A percentile compares a stretch with the other conserved stretches of the same genome.
Evolutionary conservation across 2,329 filamentous ascomycete genomes (phyloP).

Genomic region (Neofusicoccum kwambonambiense): DNA sequence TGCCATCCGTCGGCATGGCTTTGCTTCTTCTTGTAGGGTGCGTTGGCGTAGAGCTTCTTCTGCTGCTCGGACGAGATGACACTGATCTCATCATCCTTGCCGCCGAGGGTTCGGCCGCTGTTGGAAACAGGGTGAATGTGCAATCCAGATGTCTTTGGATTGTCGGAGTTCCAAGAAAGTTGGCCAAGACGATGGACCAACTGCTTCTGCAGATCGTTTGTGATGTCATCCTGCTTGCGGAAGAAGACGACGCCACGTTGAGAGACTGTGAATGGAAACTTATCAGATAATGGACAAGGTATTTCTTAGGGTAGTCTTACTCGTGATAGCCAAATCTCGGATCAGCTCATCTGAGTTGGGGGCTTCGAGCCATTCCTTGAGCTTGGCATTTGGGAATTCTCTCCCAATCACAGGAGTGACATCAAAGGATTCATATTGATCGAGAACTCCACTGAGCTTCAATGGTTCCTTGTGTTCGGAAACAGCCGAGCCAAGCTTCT

Average conservation of each 20-base stretch:
- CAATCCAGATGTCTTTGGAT: slow-evolving; percentile 54
- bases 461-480: slow-evolving; percentile 37
- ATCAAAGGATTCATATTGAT: slow-evolving; percentile 57
- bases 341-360: slow-evolving; percentile 63
- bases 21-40: slow-evolving; percentile 49
- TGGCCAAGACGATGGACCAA: slow-evolving; percentile 56
- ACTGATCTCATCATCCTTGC: slow-evolving; percentile 39
- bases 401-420: slow-evolving; percentile 62
- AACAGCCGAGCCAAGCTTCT: neutral
- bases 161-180: slow-evolving; percentile 47
- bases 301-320: slow-evolving; percentile 23
- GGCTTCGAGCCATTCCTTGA: slow-evolving; percentile 63
- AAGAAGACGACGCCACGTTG: slow-evolving; percentile 56
- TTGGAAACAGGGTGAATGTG: slow-evolving; percentile 60
- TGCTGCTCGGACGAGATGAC: slow-evolving; percentile 49
- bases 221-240: slow-evolving; percentile 50
- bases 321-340: slow-evolving; percentile 57
- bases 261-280: slow-evolving; percentile 39
- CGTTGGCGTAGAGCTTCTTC: slow-evolving; percentile 34
- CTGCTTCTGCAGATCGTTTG: slow-evolving; percentile 52
- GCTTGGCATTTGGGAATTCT: slow-evolving; percentile 57
- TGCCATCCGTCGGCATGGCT: slow-evolving; percentile 55
- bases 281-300: neutral
- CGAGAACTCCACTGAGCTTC: slow-evolving; percentile 51
- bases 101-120: slow-evolving; percentile 41